These are phyloP conservation scores for Coniferiporia weirii DNA, from an alignment of 1,284 basidiomycete species.

Conservation along the genomic window DNA sequence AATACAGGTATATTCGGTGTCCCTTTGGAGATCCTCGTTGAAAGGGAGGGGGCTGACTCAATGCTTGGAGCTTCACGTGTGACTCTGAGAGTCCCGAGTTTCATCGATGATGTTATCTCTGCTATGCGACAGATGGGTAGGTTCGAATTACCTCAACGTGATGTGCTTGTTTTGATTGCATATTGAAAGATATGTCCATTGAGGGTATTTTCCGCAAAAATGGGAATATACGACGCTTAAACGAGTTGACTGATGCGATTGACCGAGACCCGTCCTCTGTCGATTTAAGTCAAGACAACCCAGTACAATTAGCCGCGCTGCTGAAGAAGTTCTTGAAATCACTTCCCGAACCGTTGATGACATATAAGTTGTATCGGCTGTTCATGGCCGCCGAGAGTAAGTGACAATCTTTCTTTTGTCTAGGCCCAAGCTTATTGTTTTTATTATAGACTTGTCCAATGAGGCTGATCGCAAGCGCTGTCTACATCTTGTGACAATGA, in stretches of 20 bases:
- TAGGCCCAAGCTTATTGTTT: slow-evolving; percentile 7
- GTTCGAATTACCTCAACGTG: slow-evolving; percentile 30
- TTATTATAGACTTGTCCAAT: slow-evolving; percentile 57
- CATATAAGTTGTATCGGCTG: slow-evolving; percentile 87
- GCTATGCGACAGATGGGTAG: slow-evolving; percentile 99
- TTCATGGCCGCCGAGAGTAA: slow-evolving; percentile 85
- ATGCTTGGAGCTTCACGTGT: slow-evolving; percentile 84
- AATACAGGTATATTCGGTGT: slow-evolving; percentile 80
- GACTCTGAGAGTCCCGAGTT: slow-evolving; percentile 87
- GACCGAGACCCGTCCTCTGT: slow-evolving; percentile 90
- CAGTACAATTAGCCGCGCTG: slow-evolving; percentile 94
- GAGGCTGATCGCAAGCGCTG: slow-evolving; percentile 79
- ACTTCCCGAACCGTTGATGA: slow-evolving; percentile 93
- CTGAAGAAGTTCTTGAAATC: slow-evolving; percentile 97
- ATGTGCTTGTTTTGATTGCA: slow-evolving; percentile 1
- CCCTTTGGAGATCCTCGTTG: slow-evolving; percentile 91
- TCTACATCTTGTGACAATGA: slow-evolving; percentile 81
- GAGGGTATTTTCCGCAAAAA: slow-evolving; percentile 99
- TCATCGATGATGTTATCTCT: slow-evolving; percentile 96
- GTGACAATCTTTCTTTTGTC: slow-evolving; percentile 28
- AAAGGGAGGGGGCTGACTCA: slow-evolving; percentile 92
- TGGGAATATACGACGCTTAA: slow-evolving; percentile 92
- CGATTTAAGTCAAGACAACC: slow-evolving; percentile 91
- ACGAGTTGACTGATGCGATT: slow-evolving; percentile 86
- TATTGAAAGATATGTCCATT: slow-evolving; percentile 83